Conservation (phyloP, 768 basidiomycete species). For the Lactifluus piperatus region DNA sequence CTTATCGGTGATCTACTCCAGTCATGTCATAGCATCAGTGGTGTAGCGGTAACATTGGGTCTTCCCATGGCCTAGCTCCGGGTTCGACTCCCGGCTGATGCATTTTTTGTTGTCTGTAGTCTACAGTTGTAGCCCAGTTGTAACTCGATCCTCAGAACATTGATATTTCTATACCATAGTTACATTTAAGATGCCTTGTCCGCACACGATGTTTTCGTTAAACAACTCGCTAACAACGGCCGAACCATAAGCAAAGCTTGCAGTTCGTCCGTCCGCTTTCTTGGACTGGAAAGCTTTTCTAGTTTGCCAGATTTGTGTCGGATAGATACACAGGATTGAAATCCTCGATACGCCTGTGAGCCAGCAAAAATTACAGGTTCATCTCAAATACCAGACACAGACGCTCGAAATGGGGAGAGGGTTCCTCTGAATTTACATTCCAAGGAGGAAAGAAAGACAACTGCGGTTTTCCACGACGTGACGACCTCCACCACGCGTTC, state of each 20-base stretch:
- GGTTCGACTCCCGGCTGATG: conserved; percentile 53
- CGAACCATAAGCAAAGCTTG: too few relatives aligned
- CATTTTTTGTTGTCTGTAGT: conserved; percentile 23
- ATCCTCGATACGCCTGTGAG: background rate
- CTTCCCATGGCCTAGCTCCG: conserved; percentile 68
- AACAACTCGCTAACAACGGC: too few relatives aligned
- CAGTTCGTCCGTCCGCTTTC: too few relatives aligned
- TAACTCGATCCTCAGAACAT: too few relatives aligned
- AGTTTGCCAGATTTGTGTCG: too few relatives aligned
- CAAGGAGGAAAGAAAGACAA: background rate
- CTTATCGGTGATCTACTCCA: too few relatives aligned
- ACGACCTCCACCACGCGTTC: conserved; percentile 24
- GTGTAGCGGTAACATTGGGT: conserved; percentile 86
- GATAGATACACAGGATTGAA: too few relatives aligned
- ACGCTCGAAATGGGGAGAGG: background rate
- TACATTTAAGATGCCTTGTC: too few relatives aligned
- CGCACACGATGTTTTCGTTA: too few relatives aligned
- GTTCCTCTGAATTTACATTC: background rate
- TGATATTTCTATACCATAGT: too few relatives aligned
- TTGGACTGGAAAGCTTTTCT: too few relatives aligned
- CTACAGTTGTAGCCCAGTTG: too few relatives aligned
- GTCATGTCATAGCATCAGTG: conserved; percentile 29
- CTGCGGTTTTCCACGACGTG: background rate
- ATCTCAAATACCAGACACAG: background rate
- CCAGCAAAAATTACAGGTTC: background rate